Evolutionary conservation across 345 rosid species (phyloP).

Genomic region (Xanthoceras sorbifolium): DNA sequence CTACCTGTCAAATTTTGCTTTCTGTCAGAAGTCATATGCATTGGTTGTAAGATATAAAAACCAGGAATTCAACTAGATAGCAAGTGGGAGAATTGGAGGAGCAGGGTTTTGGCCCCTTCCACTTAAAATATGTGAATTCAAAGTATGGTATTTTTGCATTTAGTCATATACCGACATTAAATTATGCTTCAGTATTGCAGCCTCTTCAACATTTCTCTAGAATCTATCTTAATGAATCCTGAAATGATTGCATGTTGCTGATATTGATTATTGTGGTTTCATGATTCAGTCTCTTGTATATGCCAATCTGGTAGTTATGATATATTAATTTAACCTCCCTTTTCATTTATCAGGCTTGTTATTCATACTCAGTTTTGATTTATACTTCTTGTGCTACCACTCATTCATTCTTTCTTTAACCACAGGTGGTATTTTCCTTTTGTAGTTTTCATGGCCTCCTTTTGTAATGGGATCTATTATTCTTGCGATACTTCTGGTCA

Average conservation of each 20-base stretch:
- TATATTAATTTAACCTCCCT: neutral
- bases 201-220: neutral
- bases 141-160: neutral
- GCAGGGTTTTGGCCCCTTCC: neutral
- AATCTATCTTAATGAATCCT: constrained; percentile 1
- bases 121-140: neutral
- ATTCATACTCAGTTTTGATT: constrained; percentile 2
- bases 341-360: constrained; percentile 8
- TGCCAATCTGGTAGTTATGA: neutral
- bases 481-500: constrained; percentile 75
- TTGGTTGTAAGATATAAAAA: neutral
- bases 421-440: constrained; percentile 59
- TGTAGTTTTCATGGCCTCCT: constrained; percentile 99
- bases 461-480: constrained; percentile 91
- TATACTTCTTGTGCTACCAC: constrained; percentile 25
- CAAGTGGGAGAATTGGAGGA: neutral
- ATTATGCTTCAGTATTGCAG: neutral
- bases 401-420: constrained; percentile 50
- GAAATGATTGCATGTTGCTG: neutral
- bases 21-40: neutral
- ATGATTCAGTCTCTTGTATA: constrained; percentile 15
- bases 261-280: constrained; percentile 1
- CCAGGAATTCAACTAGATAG: neutral
- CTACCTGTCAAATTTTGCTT: neutral
- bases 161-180: neutral